Evolutionary conservation across 495 filamentous ascomycete species (phyloP).

Genomic region (Lophiostoma macrostomum): DNA sequence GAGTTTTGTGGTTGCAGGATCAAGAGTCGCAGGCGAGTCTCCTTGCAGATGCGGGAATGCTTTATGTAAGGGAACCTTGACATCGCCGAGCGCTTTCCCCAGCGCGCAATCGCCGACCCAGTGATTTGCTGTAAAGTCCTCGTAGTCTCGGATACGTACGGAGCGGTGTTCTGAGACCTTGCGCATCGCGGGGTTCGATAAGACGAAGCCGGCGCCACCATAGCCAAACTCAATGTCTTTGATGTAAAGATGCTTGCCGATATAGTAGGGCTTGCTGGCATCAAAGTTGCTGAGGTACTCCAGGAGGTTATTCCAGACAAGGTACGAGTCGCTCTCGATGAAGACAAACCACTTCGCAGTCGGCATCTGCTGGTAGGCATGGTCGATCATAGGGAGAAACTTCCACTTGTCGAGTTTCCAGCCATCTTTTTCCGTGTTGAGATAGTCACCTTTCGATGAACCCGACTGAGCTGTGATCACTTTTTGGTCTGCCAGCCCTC

Average conservation of each 20-base stretch:
- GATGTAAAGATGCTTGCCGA: slow-evolving; percentile 31
- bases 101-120: slow-evolving; percentile 31
- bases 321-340: slow-evolving; percentile 34
- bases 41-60: slow-evolving; percentile 32
- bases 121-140: slow-evolving; percentile 25
- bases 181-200: slow-evolving; percentile 29
- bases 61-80: slow-evolving; percentile 19
- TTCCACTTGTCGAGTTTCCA: slow-evolving; percentile 38
- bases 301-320: slow-evolving; percentile 33
- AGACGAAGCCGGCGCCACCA: slow-evolving; percentile 28
- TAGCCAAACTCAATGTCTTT: slow-evolving; percentile 34
- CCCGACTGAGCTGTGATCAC: slow-evolving; percentile 19
- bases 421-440: slow-evolving; percentile 27
- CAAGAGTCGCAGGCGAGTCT: slow-evolving; percentile 24
- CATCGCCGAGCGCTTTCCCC: slow-evolving; percentile 28
- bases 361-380: slow-evolving; percentile 17
- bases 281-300: slow-evolving; percentile 31
- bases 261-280: slow-evolving; percentile 28
- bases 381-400: slow-evolving; percentile 31
- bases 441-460: slow-evolving; percentile 26
- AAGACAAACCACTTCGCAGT: slow-evolving; percentile 36
- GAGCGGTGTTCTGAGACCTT: slow-evolving; percentile 25
- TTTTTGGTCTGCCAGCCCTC: slow-evolving; percentile 16
- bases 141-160: slow-evolving; percentile 23
- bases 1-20: slow-evolving; percentile 20